Evolutionary conservation across 2,329 filamentous ascomycete species (phyloP).

Genomic region (Fusarium sp.): DNA sequence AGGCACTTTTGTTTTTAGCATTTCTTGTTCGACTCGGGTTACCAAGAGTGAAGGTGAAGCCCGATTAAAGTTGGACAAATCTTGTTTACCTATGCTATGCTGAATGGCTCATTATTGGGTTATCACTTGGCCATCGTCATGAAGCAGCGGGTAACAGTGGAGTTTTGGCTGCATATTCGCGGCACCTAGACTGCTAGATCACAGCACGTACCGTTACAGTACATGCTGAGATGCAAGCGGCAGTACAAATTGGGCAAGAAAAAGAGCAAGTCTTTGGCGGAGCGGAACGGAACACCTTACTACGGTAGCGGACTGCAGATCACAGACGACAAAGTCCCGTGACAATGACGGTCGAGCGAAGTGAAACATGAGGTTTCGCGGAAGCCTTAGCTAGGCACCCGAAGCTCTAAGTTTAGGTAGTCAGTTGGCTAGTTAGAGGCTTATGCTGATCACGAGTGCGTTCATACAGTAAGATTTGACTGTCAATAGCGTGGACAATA

Average conservation of each 20-base stretch:
- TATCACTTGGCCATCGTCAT: constrained; percentile 35
- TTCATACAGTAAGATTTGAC: not conserved
- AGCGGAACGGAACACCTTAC: constrained; percentile 1
- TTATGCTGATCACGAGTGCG: constrained; percentile 25
- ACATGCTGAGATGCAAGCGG: constrained; percentile 28
- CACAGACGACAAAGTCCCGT: constrained; percentile 29
- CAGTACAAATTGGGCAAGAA: constrained; percentile 2
- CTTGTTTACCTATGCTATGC: not conserved
- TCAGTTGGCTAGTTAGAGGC: constrained; percentile 9
- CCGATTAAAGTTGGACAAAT: constrained; percentile 14
- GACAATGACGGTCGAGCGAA: constrained; percentile 10
- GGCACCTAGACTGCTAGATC: too few relatives aligned
- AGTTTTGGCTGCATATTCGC: constrained; percentile 8
- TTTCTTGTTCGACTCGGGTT: not conserved
- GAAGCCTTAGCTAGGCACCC: constrained; percentile 33
- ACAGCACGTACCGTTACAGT: not conserved
- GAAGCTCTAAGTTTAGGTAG: not conserved
- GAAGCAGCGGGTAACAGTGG: constrained; percentile 40
- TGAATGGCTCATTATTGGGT: constrained; percentile 10
- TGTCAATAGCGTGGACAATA: constrained; percentile 12
- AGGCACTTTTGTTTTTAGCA: constrained; percentile 21
- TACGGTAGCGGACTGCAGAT: constrained; percentile 25
- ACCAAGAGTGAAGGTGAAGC: constrained; percentile 22
- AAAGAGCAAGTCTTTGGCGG: constrained; percentile 7
- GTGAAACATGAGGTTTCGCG: constrained; percentile 34